Evolutionary conservation across 768 basidiomycete genomes (phyloP), one percentile per base, ranked within the genome.

Genomic region (Termitomyces sp.): DNA sequence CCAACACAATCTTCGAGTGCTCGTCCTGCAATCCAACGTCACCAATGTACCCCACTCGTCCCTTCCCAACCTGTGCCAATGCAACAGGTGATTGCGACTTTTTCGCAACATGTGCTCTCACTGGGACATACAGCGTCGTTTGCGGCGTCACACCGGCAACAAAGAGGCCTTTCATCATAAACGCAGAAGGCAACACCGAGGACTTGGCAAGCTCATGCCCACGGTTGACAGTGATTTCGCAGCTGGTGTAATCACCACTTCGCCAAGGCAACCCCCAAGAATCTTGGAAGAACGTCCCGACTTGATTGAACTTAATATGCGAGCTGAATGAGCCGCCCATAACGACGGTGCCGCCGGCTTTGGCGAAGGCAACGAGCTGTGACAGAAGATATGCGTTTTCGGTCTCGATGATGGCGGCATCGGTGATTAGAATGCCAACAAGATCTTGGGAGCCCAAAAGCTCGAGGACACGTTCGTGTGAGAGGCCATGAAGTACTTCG

Each of bases 31-130:
- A 64, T 46, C 67, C 68, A 41, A 72, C 66, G 54, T 74, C 72
- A 4, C 73, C 74, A 44, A 75, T 67, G 47, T 71, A 76, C 0
- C 73, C 73, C 1, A 76, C 37, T 32, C 55, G 58, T 3, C 75
- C 74, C 14, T 66, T 62, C 6, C 68, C 71, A 17, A 70, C 53
- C 9, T 46, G 60, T 0, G 62, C 55, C 9, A 58, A 61, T 3
- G 68, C 64, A 31, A 75, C 62, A 34, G 75, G 67, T 11, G 68
- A 63, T 59, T 75, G 65, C 5, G 48, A 31, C 25, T 34, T 16
- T 12, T 57, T 42, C n/a, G 27, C 29, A 32, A 32, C 17, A 34
- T 17, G 34, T 43, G 14, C 53, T 46, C 32, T 67, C 12, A 12
- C 62, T 47, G 23, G 60, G 31, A 64, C 46, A 56, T 76, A 75